A percentile compares a stretch with the other conserved stretches of the same genome.
Evolutionary conservation across 345 rosid genomes (phyloP).

Genomic region (Rubroshorea leprosula): DNA sequence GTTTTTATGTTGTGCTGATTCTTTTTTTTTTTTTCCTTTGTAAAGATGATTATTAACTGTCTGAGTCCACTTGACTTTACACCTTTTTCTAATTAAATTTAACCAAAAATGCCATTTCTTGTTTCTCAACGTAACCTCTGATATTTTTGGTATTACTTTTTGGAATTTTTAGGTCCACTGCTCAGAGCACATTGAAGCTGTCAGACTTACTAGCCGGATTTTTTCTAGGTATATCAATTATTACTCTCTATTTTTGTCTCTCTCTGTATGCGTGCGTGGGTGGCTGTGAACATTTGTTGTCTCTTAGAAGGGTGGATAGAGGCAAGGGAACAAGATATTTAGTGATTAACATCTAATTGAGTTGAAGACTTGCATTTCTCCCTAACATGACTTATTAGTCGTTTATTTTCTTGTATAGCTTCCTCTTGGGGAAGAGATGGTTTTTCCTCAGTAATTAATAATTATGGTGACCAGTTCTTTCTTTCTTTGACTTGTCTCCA

Average conservation of each 20-base stretch:
- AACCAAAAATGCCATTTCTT: not conserved
- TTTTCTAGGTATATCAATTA: conserved; percentile 51
- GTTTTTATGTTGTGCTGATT: conserved; percentile 6
- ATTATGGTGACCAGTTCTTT: too few relatives aligned
- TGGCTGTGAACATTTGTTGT: too few relatives aligned
- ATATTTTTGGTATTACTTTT: conserved; percentile 20
- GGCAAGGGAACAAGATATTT: too few relatives aligned
- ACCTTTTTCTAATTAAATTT: not conserved
- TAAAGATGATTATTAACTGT: not conserved
- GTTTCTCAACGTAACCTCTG: conserved; percentile 10
- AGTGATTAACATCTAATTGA: too few relatives aligned
- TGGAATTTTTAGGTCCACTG: conserved; percentile 63
- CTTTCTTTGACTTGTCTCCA: too few relatives aligned
- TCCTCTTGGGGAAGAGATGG: too few relatives aligned
- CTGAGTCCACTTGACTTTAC: conserved; percentile 1
- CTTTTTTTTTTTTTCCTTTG: too few relatives aligned
- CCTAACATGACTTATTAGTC: too few relatives aligned
- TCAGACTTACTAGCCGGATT: conserved; percentile 63
- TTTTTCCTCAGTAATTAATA: too few relatives aligned
- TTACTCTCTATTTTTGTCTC: not conserved
- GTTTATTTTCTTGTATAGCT: too few relatives aligned
- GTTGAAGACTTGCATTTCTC: too few relatives aligned
- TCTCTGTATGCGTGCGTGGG: not conserved
- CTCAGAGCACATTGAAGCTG: conserved; percentile 69
- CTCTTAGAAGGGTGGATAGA: too few relatives aligned